These are phyloP conservation scores for Puccinia sorghi DNA, from an alignment of 1,284 basidiomycete species.

Conservation along the genomic window DNA sequence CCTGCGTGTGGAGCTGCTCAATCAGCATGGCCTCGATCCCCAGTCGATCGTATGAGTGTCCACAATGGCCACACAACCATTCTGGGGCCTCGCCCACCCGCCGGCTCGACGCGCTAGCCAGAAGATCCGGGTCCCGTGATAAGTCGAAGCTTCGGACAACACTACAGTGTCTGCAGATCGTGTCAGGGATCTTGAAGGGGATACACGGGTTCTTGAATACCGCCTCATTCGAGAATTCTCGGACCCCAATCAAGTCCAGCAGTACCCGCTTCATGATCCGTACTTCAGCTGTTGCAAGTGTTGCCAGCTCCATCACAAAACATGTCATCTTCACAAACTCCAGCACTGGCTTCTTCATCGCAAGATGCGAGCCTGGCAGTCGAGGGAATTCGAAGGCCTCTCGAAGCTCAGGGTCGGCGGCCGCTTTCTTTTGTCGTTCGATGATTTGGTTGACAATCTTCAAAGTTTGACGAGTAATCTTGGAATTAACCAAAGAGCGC, in stretches of 20 bases:
- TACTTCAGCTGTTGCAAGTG: constrained; percentile 78
- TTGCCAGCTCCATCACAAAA: constrained; percentile 75
- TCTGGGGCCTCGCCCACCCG: constrained; percentile 62
- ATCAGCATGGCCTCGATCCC: constrained; percentile 85
- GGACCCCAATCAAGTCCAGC: constrained; percentile 81
- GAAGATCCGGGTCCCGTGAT: constrained; percentile 42
- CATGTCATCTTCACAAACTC: constrained; percentile 89
- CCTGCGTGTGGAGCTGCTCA: constrained; percentile 70
- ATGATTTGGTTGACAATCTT: constrained; percentile 71
- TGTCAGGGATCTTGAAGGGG: constrained; percentile 78
- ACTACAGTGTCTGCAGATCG: constrained; percentile 89
- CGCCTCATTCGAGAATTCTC: constrained; percentile 77
- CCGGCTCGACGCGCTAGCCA: constrained; percentile 85
- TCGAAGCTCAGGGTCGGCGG: constrained; percentile 65
- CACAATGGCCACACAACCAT: constrained; percentile 65
- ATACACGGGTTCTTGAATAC: constrained; percentile 90
- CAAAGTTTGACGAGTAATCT: constrained; percentile 79
- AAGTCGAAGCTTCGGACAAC: constrained; percentile 63
- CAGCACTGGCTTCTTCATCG: constrained; percentile 73
- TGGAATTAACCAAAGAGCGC: constrained; percentile 74
- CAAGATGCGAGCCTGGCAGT: constrained; percentile 80
- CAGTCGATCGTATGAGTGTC: constrained; percentile 80
- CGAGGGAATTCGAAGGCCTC: constrained; percentile 71
- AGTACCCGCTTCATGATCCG: constrained; percentile 84
- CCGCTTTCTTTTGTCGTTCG: constrained; percentile 63